Evolutionary conservation across 1,284 basidiomycete species (phyloP), one percentile per base, ranked within the genome.

Genomic region (Apiotrichum veenhuisii): DNA sequence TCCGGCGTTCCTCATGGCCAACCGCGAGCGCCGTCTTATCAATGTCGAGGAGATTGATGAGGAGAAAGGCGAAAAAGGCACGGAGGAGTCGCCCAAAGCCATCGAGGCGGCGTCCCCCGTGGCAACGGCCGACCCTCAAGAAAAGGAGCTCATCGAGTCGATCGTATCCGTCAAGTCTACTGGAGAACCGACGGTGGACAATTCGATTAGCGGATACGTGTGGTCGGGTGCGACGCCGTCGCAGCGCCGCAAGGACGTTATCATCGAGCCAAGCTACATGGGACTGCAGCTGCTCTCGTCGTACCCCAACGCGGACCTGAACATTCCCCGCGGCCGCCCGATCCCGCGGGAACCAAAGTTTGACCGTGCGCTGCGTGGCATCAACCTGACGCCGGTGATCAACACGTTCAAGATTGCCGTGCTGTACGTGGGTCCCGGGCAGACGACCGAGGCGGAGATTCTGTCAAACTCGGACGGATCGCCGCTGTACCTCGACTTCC

Each of bases 371-470:
- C 81, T 94, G 64, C 81, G 84, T 17, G 83, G 82, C 5, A 82
- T 99, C 34, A 93, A 98, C 68, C 82, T 84, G 43, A 88, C 89
- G 52, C 93, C 94, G 0, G 93, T 98, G 61, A 96, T 98, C 62
- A 96, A 99, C 75, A 95, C 92, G 1, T 91, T 97, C 78, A 95
- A 96, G 77, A 89, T 98, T 41, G 96, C 93, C 3, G 89, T 98
- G 40, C 81, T 99, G 76, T 99, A 98, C 71, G 95, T 95, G 43
- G 95, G 89, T 0, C 90, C 92, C 2, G 90, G 90, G 0, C 96
- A 98, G 75, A 86, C 81, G 15, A 80, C 83, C 25, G 95, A 98
- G 71, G 77, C 78, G 11, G 91, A 96, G 58, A 98, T 98, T 55
- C 82, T 98, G 23, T 82, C 82, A 59, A 99, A 99, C 70, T 84